These are phyloP conservation scores for Pulveroboletus sp. DNA, from an alignment of 768 basidiomycete genomes.

Conservation along the genomic window DNA sequence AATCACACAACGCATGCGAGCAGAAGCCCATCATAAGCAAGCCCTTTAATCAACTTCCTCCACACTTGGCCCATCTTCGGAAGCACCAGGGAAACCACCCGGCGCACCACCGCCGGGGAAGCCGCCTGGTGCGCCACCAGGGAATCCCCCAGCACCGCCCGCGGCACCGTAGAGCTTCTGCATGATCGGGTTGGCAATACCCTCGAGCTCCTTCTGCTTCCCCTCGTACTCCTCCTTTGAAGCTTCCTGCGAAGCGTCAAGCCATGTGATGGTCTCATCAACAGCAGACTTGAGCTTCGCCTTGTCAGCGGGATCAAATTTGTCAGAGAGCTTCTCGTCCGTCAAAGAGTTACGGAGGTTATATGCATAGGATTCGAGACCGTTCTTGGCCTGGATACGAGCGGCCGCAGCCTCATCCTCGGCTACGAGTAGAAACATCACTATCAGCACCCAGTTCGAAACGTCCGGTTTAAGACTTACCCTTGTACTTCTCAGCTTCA, in stretches of 20 bases:
- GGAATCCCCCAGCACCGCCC: conserved; percentile 50
- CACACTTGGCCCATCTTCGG: conserved; percentile 82
- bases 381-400: conserved; percentile 86
- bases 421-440: conserved; percentile 34
- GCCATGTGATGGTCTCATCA: conserved; percentile 80
- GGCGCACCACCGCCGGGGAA: conserved; percentile 57
- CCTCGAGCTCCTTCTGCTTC: conserved; percentile 91
- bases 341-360: conserved; percentile 86
- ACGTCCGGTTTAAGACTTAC: conserved; percentile 32
- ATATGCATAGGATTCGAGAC: conserved; percentile 90
- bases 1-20: conserved; percentile 21
- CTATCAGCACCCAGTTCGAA: conserved; percentile 8
- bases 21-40: conserved; percentile 10
- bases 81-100: conserved; percentile 64
- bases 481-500: conserved; percentile 92
- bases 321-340: conserved; percentile 82
- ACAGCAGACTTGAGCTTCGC: conserved; percentile 74
- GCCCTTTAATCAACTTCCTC: conserved; percentile 78
- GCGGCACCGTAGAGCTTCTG: conserved; percentile 61
- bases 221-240: conserved; percentile 92
- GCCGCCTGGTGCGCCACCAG: conserved; percentile 54
- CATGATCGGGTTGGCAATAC: conserved; percentile 72
- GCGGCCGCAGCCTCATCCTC: conserved; percentile 85
- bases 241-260: conserved; percentile 83
- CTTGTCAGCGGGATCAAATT: conserved; percentile 86